A percentile compares a stretch with the other conserved stretches of the same genome.
Evolutionary conservation across 1,284 basidiomycete species (phyloP).

Genomic region (Pisolithus thermaeus): DNA sequence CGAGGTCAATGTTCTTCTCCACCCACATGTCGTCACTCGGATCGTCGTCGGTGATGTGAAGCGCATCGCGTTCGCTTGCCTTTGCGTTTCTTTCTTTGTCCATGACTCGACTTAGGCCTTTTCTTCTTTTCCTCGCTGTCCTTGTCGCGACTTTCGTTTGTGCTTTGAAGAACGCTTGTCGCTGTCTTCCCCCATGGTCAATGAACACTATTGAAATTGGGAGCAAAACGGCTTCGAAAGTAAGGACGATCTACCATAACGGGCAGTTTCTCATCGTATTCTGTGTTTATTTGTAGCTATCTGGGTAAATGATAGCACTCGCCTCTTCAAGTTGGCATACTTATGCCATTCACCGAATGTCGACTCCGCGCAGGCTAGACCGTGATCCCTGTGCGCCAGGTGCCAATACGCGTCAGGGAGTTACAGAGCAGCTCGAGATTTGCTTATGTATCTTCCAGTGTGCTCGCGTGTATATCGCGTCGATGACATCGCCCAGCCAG

Average conservation of each 20-base stretch:
- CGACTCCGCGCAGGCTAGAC: constrained; percentile 8
- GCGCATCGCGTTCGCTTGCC: constrained; percentile 21
- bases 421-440: constrained; percentile 84
- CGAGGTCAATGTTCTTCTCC: constrained; percentile 81
- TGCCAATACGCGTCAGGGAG: constrained; percentile 80
- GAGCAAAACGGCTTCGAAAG: too few relatives aligned
- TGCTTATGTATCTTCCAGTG: constrained; percentile 26
- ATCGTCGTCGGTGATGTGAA: constrained; percentile 53
- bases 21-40: constrained; percentile 74
- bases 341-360: constrained; percentile 33
- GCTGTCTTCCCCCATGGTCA: constrained; percentile 14
- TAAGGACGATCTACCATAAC: too few relatives aligned
- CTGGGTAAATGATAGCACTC: too few relatives aligned
- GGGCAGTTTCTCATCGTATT: too few relatives aligned
- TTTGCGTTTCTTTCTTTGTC: constrained; percentile 32
- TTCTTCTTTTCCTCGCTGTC: constrained; percentile 38
- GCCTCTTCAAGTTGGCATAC: constrained; percentile 20
- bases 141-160: constrained; percentile 33
- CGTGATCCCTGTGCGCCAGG: constrained; percentile 42
- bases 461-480: constrained; percentile 14
- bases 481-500: constrained; percentile 50
- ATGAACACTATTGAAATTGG: neutral
- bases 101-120: constrained; percentile 38
- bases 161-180: constrained; percentile 29
- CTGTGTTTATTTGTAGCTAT: too few relatives aligned